Conservation (phyloP, 1,284 basidiomycete genomes). For the Mycena sp. region DNA sequence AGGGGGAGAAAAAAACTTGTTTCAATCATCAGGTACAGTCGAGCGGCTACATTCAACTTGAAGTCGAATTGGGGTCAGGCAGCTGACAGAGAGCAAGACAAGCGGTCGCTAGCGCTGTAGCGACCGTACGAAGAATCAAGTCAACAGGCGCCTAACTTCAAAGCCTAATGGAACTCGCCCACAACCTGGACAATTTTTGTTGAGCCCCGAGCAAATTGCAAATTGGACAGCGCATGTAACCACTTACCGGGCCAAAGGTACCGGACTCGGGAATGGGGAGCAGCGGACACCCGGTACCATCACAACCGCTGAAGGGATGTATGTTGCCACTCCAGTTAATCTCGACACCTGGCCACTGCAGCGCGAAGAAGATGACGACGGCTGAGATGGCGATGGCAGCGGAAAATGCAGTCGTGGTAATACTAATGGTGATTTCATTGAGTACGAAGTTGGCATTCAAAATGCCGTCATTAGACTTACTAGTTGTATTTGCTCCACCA, state of each 20-base stretch:
- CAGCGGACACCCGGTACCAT: constrained; percentile 12
- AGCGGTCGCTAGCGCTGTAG: too few relatives aligned
- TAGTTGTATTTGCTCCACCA: constrained; percentile 44
- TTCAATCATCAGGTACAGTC: too few relatives aligned
- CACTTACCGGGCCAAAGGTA: constrained; percentile 23
- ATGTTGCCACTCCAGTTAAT: constrained; percentile 37
- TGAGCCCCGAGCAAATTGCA: too few relatives aligned
- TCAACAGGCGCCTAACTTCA: too few relatives aligned
- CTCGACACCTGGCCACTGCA: constrained; percentile 32
- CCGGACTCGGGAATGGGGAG: constrained; percentile 12
- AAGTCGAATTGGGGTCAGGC: too few relatives aligned
- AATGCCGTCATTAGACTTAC: constrained; percentile 11
- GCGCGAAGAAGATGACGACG: constrained; percentile 38
- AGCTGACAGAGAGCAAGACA: too few relatives aligned
- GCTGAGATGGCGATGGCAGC: constrained; percentile 37
- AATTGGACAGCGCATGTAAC: neutral
- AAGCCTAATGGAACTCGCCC: constrained; percentile 14
- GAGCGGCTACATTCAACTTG: too few relatives aligned
- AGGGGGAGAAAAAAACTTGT: too few relatives aligned
- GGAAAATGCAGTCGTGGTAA: constrained; percentile 35
- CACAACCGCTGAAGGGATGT: constrained; percentile 30
- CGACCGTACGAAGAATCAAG: too few relatives aligned
- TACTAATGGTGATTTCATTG: constrained; percentile 5
- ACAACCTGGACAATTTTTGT: neutral
- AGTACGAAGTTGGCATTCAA: neutral